Base-by-base conservation (phyloP, 805 yeast species). In the Pichia cephalocereana region DNA sequence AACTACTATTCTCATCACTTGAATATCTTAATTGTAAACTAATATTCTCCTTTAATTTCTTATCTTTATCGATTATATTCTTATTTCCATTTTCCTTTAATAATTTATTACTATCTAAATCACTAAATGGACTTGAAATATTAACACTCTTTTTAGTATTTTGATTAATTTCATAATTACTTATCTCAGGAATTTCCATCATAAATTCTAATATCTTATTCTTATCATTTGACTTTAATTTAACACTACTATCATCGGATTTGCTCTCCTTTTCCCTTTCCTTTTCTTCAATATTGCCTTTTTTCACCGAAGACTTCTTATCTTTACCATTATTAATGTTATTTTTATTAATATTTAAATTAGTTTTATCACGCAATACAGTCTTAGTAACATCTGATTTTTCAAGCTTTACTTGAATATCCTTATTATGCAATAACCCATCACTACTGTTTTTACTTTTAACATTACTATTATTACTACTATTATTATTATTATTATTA, bases 81-180 rank as follows among this genome's bases (percentile, higher is more conserved):
- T 6, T 26, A 19, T n/a, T 11, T 18, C 4, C 39, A 14, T 14
- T 9, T 6, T 37, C 49, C 45, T 34, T 48, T 44, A 39, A 45
- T 40, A n/a, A 45, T 40, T 14, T 14, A 30, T 23, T 23, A 30
- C 32, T 6, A 30, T 30, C 32, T 11, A 30, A 10, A 30, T 46
- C 43, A 40, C 39, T 42, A 15, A 49, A 46, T 14, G 48, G 49
- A 43, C 52, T 49, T 11, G 52, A 49, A 30, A 46, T 39, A 27
- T 17, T 46, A 9, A 18, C 10, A 12, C 18, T 31, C 8, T 19
- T 38, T 4, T 17, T 38, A 23, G 4, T 12, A 17, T 40, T 6
- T 11, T 26, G 26, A 18, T 8, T 19, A 19, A 14, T n/a, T 5
- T 41, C 39, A 12, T 34, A 17, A 17, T 10, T 17, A 10, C 37